Base-by-base conservation (phyloP, 345 rosid species). In the Capsella bursapastoris region DNA sequence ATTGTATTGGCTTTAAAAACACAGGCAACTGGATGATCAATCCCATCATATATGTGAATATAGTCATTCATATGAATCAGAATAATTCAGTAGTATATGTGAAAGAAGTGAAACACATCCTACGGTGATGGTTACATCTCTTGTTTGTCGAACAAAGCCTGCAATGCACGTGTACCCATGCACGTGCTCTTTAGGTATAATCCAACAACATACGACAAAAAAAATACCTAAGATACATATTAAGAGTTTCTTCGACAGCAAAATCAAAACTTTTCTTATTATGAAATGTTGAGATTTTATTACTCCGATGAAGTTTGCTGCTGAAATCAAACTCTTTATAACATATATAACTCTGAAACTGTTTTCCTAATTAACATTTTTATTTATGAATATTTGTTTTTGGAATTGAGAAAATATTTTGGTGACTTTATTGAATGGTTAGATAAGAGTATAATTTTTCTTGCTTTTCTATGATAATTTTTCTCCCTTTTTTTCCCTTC, bases 151-250 rank as follows among this genome's bases (percentile, higher is more conserved):
- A 44, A 72, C 75, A 67, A 77, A 78, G 76, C 70, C 85, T 84
- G 86, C 72, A 70, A 77, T 82, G 77, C 85, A 84, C 76, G 82
- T 78, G 79, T 71, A 73, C 66, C 77, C 75, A 79, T 79, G 80
- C 89, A 89, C 88, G 84, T 88, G 89, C 81, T 85, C 86, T 83
- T 64, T 57, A 75, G 78, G 76, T 74, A 66, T 81, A 85, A 58
- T 84, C 86, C 91, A 84, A 81, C 77, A 32, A 72, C 78, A 86
- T 86, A 85, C 94, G 90, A 89, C 89, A 83, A 86, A 81, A 81
- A 81, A 63, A 51, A 22, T 45, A 31, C 74, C 71, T 57, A 57
- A 45, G 57, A 16, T 49, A 49, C 14, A 11, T 37, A 80, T 27
- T 53, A 79, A 82, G 86, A 84, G 82, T 87, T 83, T 75, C 31